Base-by-base conservation (phyloP, 345 rosid genomes). In the Euphorbia lathyris region DNA sequence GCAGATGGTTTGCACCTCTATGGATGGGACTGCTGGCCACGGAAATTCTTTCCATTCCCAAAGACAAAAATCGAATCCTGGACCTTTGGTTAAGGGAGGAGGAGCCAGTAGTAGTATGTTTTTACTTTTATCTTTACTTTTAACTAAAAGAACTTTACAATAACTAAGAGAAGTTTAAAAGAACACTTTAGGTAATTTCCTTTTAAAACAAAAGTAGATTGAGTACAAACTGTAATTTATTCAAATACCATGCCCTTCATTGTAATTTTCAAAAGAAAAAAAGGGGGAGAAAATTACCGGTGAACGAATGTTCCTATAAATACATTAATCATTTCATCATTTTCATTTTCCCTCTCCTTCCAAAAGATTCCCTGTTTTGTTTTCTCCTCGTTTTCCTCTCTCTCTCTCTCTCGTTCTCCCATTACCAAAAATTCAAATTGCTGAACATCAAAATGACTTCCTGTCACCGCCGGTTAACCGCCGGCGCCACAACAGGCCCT, bases 401-500 rank as follows among this genome's bases (percentile, higher is more conserved):
- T 4, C n/a, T n/a, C n/a, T 40, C 20, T 34, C 4, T 9, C 23
- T 3, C 51, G 20, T 23, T 60, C 50, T 61, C 14, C 20, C 7
- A 42, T 68, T 42, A 57, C 63, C 9, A 20, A 27, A 55, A 57
- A n/a, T 26, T 12, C 26, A 52, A 29, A 30, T 19, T 3, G 0
- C 10, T 63, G 7, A 1, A 40, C 8, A 29, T 10, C 14, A 13
- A 0, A 56, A 88, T 93, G 98, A 76, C 86, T 52, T 84, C 87
- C 50, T 80, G 76, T 77, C 74, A 77, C 83, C 69, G 80, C 78
- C 86, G 85, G 72, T 69, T 84, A 70, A 72, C 76, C 69, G 69
- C 74, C 81, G 83, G 77, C 27, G 67, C 63, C 22, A 55, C 80
- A 32, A n/a, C 65, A 64, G 38, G 73, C 30, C 65, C 74, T 56